These are phyloP conservation scores for Aspergillus nidulans DNA, from an alignment of 495 filamentous ascomycete genomes.

Conservation along the genomic window DNA sequence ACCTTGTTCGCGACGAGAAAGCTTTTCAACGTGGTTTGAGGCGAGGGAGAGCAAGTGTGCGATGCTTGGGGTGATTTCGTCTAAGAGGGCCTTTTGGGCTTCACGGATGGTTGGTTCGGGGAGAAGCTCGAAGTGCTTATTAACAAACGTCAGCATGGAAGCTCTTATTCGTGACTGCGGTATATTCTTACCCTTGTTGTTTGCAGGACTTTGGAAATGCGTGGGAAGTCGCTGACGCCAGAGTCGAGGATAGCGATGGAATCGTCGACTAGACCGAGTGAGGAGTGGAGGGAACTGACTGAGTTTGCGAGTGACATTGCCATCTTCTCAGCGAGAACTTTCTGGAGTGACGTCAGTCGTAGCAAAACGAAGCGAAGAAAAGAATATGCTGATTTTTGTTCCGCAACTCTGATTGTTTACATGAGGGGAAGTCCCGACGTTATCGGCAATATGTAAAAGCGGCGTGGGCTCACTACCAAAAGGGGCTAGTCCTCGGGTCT, in stretches of 20 bases:
- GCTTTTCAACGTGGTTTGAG: constrained; percentile 63
- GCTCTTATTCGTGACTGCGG: background rate
- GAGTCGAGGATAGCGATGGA: constrained; percentile 67
- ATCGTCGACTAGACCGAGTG: constrained; percentile 67
- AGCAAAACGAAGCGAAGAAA: too few relatives aligned
- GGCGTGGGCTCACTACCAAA: constrained; percentile 23
- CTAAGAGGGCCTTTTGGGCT: constrained; percentile 64
- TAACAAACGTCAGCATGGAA: background rate
- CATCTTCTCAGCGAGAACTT: constrained; percentile 23
- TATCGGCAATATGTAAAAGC: constrained; percentile 22
- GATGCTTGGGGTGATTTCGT: constrained; percentile 73
- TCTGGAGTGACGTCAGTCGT: too few relatives aligned
- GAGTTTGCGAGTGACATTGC: constrained; percentile 54
- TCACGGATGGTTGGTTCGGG: constrained; percentile 61
- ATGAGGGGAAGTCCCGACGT: background rate
- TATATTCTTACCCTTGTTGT: constrained; percentile 54
- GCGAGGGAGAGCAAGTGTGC: constrained; percentile 59
- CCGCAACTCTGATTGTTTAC: constrained; percentile 29
- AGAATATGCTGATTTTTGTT: background rate
- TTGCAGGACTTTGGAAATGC: constrained; percentile 64
- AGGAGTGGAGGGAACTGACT: constrained; percentile 66
- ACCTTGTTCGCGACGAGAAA: constrained; percentile 64
- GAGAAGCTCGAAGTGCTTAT: constrained; percentile 75
- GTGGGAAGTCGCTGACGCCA: constrained; percentile 71
- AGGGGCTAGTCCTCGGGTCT: constrained; percentile 21